Conservation (phyloP, 805 yeast genomes). For the Hanseniaspora thailandica region DNA sequence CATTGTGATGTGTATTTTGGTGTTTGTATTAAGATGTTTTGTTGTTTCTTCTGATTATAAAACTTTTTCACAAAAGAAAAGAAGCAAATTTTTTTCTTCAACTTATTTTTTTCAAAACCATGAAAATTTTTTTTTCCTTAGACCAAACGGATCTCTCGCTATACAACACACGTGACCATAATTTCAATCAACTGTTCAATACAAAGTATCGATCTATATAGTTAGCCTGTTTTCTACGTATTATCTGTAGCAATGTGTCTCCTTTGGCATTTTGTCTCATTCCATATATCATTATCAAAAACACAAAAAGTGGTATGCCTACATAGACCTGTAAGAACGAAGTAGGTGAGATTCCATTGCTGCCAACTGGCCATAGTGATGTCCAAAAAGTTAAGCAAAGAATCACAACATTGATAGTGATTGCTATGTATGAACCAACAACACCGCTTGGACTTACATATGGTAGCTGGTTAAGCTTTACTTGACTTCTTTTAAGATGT, state of each 20-base stretch:
- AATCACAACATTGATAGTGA: slow-evolving; percentile 40
- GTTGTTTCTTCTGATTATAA: too few relatives aligned
- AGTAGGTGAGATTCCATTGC: slow-evolving; percentile 29
- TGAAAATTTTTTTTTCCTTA: neutral
- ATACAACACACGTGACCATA: neutral
- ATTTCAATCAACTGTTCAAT: neutral
- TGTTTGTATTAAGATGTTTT: too few relatives aligned
- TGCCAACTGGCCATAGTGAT: slow-evolving; percentile 46
- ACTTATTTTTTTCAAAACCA: neutral
- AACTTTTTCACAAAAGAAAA: neutral
- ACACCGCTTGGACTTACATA: slow-evolving; percentile 50
- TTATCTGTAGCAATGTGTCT: too few relatives aligned
- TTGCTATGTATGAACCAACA: slow-evolving; percentile 46
- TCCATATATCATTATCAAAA: slow-evolving; percentile 32
- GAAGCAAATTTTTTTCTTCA: neutral
- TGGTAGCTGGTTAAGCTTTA: slow-evolving; percentile 44
- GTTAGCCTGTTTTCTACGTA: neutral
- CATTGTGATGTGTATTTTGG: neutral
- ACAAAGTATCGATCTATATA: neutral
- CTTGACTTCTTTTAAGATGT: slow-evolving; percentile 43
- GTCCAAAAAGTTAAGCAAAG: slow-evolving; percentile 62
- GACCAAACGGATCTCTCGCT: neutral
- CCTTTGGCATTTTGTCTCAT: neutral
- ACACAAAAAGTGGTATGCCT: slow-evolving; percentile 36
- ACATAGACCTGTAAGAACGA: slow-evolving; percentile 43